Base-by-base conservation (phyloP, 1,284 basidiomycete species). In the Tylopilus orsonianus region DNA sequence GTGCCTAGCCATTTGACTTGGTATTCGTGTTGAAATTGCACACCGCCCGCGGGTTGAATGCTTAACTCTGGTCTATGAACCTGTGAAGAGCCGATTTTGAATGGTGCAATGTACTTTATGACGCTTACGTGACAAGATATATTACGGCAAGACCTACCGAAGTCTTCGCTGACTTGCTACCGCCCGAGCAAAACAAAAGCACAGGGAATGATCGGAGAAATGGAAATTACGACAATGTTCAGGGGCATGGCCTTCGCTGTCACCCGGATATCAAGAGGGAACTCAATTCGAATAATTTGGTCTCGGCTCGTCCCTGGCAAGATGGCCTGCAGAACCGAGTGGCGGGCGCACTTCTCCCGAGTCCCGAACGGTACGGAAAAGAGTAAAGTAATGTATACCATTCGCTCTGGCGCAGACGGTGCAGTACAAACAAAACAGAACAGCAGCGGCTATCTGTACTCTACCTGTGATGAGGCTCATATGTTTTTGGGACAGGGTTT, bases 101-200 rank as follows among this genome's bases (percentile, higher is more conserved):
- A 30, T 27, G 12, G 12, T n/a, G 3, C 7, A 27, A 27, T 27
- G 10, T 5, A 27, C 10, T 27, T 16, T 23, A 40, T 54, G 18
- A 16, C 12, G 23, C 9, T 16, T 13, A 16, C 34, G 33, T 23
- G 26, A n/a, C n/a, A n/a, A n/a, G n/a, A n/a, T n/a, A n/a, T 2
- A 41, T 58, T 55, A 55, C 39, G 41, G 26, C n/a, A n/a, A n/a
- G n/a, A n/a, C n/a, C n/a, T 27, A 10, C 26, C 26, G 26, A 27
- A 10, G 26, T 27, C 26, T 27, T 5, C 26, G 10, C 26, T 27
- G 12, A 13, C 22, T 27, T 36, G 35, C 41, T 34, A 18, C 32
- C 44, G 43, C 41, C 19, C 30, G n/a, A 38, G 26, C 7, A 27
- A 27, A 47, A 45, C 23, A 44, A 54, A 46, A 44, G 27, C 8